Evolutionary conservation across 2,329 filamentous ascomycete species (phyloP), one percentile per base, ranked within the genome.

Genomic region (Apiospora arundinis): DNA sequence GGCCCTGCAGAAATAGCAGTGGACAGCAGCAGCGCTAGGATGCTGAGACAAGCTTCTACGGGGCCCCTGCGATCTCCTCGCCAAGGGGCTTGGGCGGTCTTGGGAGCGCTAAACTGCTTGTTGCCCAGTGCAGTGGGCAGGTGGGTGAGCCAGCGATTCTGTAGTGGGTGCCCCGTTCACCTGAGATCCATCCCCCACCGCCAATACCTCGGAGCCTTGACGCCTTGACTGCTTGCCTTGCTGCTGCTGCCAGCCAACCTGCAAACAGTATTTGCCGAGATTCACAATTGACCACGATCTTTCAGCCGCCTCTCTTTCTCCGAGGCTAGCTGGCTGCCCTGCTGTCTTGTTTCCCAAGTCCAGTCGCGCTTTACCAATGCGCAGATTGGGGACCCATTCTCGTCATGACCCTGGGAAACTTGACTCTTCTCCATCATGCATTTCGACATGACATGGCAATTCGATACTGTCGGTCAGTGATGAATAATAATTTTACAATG

Each of bases 41-140:
- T 60, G 52, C 56, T 63, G 56, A 63, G 56, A 63, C 56, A 63
- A 63, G 56, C 56, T 63, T 63, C 56, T n/a, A 9, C 56, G 9
- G 56, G 32, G 25, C 56, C 49, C 56, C 18, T 63, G 56, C 32
- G 56, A 60, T 60, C 52, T 11, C 28, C 16, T 60, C 52, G 52
- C 52, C 52, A 60, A 63, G 56, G 32, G 2, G 4, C 56, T 63
- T 63, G 32, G 32, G 56, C 32, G 32, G 2, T 3, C 56, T 63
- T 63, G 32, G 32, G 56, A n/a, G 28, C 32, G 56, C 56, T 63
- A 14, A n/a, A 32, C 11, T 28, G 49, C 4, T 18, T 28, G 32
- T 14, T 8, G 18, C 45, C 8, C 18, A 48, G 45, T 18, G 44
- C 18, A 1, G 9, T 21, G 32, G 32, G 32, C 3, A 6, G 6